A percentile compares a stretch with the other conserved stretches of the same genome.
These are phyloP conservation scores for Psilocybe tampanensis DNA, from an alignment of 768 basidiomycete species.

Conservation along the genomic window DNA sequence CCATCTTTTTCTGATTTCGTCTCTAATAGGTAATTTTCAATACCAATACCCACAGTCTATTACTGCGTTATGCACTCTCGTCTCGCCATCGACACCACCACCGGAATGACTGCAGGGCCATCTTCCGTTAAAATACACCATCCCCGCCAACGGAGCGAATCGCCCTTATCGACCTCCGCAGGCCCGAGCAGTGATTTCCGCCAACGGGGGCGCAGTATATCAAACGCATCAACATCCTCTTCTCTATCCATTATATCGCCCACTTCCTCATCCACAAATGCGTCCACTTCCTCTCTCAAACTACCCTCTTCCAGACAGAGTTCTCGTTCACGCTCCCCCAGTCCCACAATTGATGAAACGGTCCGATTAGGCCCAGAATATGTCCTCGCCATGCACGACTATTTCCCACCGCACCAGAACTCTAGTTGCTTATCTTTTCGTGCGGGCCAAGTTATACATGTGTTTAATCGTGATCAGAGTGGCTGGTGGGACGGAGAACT, in stretches of 20 bases:
- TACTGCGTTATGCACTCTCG: conserved; percentile 42
- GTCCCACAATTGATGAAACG: conserved; percentile 52
- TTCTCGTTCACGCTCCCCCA: conserved; percentile 37
- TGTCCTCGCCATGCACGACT: conserved; percentile 94
- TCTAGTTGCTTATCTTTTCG: conserved; percentile 87
- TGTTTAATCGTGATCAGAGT: conserved; percentile 82
- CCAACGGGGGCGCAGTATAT: conserved; percentile 49
- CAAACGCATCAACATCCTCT: conserved; percentile 59
- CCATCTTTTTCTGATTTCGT: neutral
- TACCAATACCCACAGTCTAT: conserved; percentile 1
- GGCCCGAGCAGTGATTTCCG: conserved; percentile 30
- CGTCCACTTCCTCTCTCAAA: conserved; percentile 50
- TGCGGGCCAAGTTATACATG: conserved; percentile 89
- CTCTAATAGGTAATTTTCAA: neutral
- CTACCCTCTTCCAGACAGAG: conserved; percentile 32
- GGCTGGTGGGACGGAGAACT: conserved; percentile 99
- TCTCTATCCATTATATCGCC: conserved; percentile 60
- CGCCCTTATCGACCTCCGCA: conserved; percentile 33
- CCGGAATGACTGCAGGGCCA: conserved; percentile 33
- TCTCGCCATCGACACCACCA: conserved; percentile 52
- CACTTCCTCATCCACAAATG: conserved; percentile 55
- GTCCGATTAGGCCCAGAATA: conserved; percentile 60
- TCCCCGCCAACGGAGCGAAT: conserved; percentile 30
- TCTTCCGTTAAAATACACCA: conserved; percentile 29
- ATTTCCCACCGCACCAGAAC: conserved; percentile 67